phyloP scores from a whole-genome alignment of 2,329 filamentous ascomycete species.

The Huntiella omanensis region DNA sequence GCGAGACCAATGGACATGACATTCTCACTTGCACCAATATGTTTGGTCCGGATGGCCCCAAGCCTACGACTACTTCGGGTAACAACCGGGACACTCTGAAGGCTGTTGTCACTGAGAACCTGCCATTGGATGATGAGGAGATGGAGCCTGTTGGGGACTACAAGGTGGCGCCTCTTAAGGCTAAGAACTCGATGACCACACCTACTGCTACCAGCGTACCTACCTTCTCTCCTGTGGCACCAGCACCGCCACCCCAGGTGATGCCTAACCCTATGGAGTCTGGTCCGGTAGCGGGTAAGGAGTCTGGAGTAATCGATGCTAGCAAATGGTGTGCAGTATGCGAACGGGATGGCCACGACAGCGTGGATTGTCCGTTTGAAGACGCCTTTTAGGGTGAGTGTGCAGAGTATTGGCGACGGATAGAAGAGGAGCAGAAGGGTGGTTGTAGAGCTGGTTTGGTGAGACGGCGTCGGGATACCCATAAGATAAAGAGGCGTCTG shows the following conservation, averaged over 20 bases:
- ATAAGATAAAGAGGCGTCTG: neutral
- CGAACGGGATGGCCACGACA: constrained; percentile 90
- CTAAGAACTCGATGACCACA: constrained; percentile 19
- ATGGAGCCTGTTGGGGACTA: constrained; percentile 21
- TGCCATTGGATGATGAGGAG: neutral
- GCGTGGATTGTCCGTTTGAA: constrained; percentile 85
- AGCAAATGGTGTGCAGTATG: constrained; percentile 95
- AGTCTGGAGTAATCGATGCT: constrained; percentile 58
- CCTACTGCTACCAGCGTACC: neutral
- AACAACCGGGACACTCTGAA: constrained; percentile 11
- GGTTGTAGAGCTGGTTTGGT: neutral
- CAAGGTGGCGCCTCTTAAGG: constrained; percentile 34
- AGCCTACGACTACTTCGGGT: constrained; percentile 14
- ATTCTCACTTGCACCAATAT: constrained; percentile 89
- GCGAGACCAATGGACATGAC: constrained; percentile 78
- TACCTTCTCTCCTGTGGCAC: constrained; percentile 9
- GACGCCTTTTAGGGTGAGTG: constrained; percentile 41
- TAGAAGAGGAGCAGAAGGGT: neutral
- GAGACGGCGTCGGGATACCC: neutral
- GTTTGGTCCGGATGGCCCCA: constrained; percentile 36
- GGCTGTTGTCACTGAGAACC: neutral
- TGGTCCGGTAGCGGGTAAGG: constrained; percentile 57
- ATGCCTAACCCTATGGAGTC: constrained; percentile 44
- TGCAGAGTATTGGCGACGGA: neutral
- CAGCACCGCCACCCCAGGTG: constrained; percentile 25